Base-by-base conservation (phyloP, 306 rosid genomes). In the Acacia crassicarpa region DNA sequence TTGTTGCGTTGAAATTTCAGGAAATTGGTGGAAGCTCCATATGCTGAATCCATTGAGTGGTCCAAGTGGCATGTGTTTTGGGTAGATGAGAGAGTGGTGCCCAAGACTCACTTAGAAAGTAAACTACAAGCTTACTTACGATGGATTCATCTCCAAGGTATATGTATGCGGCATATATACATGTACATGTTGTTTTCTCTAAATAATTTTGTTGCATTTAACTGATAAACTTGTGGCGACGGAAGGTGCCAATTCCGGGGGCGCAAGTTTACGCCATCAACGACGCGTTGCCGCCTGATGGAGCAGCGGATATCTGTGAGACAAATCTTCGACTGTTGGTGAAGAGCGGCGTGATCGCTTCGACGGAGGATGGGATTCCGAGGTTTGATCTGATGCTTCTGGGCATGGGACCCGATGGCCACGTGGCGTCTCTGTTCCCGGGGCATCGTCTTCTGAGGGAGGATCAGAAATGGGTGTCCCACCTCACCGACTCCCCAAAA, bases 361-460 rank as follows among this genome's bases (percentile, higher is more conserved):
- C 91, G 46, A 81, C 80, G 45, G 77, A 67, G 9, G 83, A 68
- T 40, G 90, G 91, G 32, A 86, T 89, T 48, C 95, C 93, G 9
- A 89, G 86, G 82, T 86, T 88, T 58, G 95, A 91, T 74, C 91
- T 91, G 78, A 86, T 85, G 87, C 91, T 91, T 38, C 78, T 91
- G 16, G 95, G 95, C 19, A 91, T 91, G 93, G 95, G 95, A 46
- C 91, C 95, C 23, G 95, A 91, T 83, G 95, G 95, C 22, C 93
- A 91, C 15, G 87, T 91, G 35, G 95, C 95, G 59, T 91, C 95
- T 58, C 82, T 91, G 6, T 91, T 91, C 77, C 95, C 95, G 0
- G 90, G 89, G 17, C 93, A 91, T 80, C 87, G 85, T 61, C 90
- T 88, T 46, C 46, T 85, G 66, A 59, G 70, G 8, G 95, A 91